Conservation (phyloP, 768 basidiomycete species). For the Phaeotremella fagi region DNA sequence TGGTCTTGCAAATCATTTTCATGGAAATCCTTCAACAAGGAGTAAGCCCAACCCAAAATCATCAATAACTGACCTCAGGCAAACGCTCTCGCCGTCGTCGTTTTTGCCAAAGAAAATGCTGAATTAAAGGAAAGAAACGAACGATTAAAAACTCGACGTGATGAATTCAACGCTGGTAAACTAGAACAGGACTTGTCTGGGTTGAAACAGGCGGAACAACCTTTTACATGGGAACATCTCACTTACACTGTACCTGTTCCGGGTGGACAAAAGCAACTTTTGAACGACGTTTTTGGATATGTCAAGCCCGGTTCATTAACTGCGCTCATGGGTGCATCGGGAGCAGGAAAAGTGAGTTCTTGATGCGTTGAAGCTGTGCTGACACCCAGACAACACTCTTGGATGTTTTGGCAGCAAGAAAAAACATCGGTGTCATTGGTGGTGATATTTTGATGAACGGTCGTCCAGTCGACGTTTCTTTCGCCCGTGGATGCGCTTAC, state of each 20-base stretch:
- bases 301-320: constrained; percentile 51
- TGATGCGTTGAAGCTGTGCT: not conserved
- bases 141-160: constrained; percentile 53
- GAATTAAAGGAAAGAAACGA: constrained; percentile 52
- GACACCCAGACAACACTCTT: constrained; percentile 44
- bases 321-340: constrained; percentile 53
- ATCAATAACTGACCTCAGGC: not conserved
- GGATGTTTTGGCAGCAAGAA: constrained; percentile 64
- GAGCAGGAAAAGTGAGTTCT: constrained; percentile 50
- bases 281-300: constrained; percentile 50
- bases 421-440: constrained; percentile 67
- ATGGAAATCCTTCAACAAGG: constrained; percentile 49
- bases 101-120: constrained; percentile 61
- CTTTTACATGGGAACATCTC: constrained; percentile 76
- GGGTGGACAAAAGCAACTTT: constrained; percentile 45
- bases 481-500: constrained; percentile 61
- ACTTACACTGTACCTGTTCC: constrained; percentile 56
- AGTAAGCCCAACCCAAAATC: constrained; percentile 6
- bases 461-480: constrained; percentile 53
- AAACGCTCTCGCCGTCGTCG: constrained; percentile 49
- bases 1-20: constrained; percentile 62
- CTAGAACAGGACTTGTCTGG: constrained; percentile 52
- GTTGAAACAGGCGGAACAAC: constrained; percentile 49
- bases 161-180: constrained; percentile 47
- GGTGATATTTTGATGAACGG: constrained; percentile 64